phyloP scores from a whole-genome alignment of 345 rosid genomes.

The Heritiera fomes region DNA sequence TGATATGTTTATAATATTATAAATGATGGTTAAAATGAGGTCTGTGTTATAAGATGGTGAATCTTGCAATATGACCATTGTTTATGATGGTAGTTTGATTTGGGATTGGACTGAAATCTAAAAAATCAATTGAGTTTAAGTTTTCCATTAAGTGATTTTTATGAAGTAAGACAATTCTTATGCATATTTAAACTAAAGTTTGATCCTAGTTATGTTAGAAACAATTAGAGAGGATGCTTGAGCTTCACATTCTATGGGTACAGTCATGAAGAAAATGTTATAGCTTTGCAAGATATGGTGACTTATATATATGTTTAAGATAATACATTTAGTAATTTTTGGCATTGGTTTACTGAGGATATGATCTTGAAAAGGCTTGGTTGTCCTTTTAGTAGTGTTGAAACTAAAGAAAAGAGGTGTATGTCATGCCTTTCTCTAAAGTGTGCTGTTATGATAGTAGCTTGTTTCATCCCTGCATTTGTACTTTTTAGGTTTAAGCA shows the following conservation, averaged over 20 bases:
- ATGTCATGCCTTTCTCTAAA: background rate
- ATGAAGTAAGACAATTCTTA: background rate
- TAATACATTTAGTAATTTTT: background rate
- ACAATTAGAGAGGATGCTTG: background rate
- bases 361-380: background rate
- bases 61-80: background rate
- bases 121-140: background rate
- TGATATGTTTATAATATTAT: background rate
- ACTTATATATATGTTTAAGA: background rate
- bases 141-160: background rate
- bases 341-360: background rate
- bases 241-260: background rate
- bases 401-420: background rate
- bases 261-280: conserved; percentile 1
- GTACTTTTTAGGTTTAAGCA: background rate
- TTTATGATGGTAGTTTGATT: background rate
- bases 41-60: background rate
- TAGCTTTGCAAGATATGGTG: background rate
- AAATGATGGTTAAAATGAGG: background rate
- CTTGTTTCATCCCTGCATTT: background rate
- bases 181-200: background rate
- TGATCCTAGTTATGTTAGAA: background rate
- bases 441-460: background rate
- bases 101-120: background rate
- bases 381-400: background rate